Conservation (phyloP, 306 rosid genomes). For the Trichosanthes truncata region DNA sequence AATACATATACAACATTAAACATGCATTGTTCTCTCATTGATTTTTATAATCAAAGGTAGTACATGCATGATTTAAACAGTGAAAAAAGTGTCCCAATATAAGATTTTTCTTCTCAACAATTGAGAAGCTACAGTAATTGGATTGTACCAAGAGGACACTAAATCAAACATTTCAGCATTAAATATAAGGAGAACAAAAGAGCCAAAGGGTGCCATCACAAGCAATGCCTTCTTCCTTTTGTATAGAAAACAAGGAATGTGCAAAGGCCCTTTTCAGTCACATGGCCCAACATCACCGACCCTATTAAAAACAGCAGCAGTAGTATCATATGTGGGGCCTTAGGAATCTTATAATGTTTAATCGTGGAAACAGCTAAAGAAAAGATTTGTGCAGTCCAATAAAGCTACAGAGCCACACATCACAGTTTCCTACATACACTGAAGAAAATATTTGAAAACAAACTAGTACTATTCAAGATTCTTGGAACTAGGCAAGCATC, state of each 20-base stretch:
- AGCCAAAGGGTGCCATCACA: not conserved
- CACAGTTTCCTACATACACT: conserved; percentile 1
- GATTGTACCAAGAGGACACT: not conserved
- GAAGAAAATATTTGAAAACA: not conserved
- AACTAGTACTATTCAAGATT: not conserved
- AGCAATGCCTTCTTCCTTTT: not conserved
- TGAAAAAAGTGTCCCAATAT: not conserved
- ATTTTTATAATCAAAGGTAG: not conserved
- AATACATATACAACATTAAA: not conserved
- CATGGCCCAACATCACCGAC: conserved; percentile 17
- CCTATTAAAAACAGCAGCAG: not conserved
- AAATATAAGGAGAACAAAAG: not conserved
- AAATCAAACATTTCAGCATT: not conserved
- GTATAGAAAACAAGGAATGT: conserved; percentile 8
- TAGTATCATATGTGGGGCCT: not conserved
- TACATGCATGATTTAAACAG: not conserved
- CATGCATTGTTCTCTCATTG: not conserved
- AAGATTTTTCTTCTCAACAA: not conserved
- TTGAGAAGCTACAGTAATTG: not conserved
- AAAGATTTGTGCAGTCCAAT: not conserved
- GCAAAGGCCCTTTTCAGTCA: conserved; percentile 2
- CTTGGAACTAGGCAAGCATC: not conserved
- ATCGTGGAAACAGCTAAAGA: not conserved
- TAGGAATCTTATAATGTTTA: not conserved
- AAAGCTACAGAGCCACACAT: not conserved